Percentiles rank a stretch among this genome's conserved stretches.
Conservation (phyloP, 371 early-diverging fungal genomes). For the Nosema bombycis region DNA sequence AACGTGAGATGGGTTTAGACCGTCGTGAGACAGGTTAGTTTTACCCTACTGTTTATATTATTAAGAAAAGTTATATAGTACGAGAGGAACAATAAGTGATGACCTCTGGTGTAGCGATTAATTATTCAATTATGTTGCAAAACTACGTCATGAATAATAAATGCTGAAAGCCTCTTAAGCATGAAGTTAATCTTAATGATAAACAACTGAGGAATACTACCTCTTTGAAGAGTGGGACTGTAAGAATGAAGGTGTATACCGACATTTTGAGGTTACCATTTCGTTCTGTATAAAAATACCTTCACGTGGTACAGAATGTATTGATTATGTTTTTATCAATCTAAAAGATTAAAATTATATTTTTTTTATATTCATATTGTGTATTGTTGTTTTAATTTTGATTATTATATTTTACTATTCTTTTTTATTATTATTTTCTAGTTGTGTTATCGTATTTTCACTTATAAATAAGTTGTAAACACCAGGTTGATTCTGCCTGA, state of each 20-base stretch:
- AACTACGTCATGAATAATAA: constrained; percentile 68
- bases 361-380: too few relatives aligned
- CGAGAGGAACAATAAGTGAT: constrained; percentile 68
- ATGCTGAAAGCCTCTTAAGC: constrained; percentile 69
- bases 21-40: constrained; percentile 72
- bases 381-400: too few relatives aligned
- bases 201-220: constrained; percentile 25
- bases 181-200: constrained; percentile 65
- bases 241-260: constrained; percentile 37
- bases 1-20: constrained; percentile 71
- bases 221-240: constrained; percentile 6
- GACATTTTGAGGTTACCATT: constrained; percentile 28
- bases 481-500: constrained; percentile 59
- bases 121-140: constrained; percentile 66
- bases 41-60: constrained; percentile 68
- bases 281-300: background rate
- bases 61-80: constrained; percentile 68
- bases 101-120: constrained; percentile 68
- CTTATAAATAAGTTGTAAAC: too few relatives aligned
- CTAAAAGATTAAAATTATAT: too few relatives aligned
- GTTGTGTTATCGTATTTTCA: too few relatives aligned
- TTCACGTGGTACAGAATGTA: background rate
- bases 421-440: too few relatives aligned
- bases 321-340: too few relatives aligned
- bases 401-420: too few relatives aligned